Evolutionary conservation across 2,329 filamentous ascomycete genomes (phyloP), one percentile per base, ranked within the genome.

Genomic region (Atkinsonella texensis): DNA sequence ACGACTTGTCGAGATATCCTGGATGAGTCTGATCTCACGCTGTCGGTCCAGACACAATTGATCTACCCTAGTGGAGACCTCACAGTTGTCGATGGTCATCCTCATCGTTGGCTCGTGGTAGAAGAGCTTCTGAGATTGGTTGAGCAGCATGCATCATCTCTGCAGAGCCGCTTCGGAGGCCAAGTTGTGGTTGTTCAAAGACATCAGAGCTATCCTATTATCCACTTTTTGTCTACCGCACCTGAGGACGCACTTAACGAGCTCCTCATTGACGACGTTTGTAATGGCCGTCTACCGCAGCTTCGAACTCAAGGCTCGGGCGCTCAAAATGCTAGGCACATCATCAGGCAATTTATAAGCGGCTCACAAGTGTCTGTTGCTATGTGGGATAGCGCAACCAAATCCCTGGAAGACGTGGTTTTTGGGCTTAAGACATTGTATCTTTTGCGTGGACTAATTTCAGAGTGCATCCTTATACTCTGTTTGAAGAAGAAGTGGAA

Each of bases 381-480:
- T 3, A 12, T 28, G 10, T 48, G 17, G 33, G 35, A 48, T 17
- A 20, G 12, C 17, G 46, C 35, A 11, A 23, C 18, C 15, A n/a
- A 28, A n/a, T 32, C 46, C 6, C 23, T 48, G 15, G 18, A 13
- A 8, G 46, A 48, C 17, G 33, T 20, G 15, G 18, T 23, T 2
- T 20, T 31, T 15, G 46, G 33, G 10, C 35, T 2, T 8, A 41
- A 31, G 35, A 28, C 17, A 20, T 45, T 84, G 0, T 73, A 80
- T 8, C 70, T 86, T 0, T 61, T 89, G 0, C 76, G 84, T 0
- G 85, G 85, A 0, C 65, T 88, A 0, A 60, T 89, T 0, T 71
- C 78, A 0, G 73, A 81, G 51, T 68, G 76, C 0, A 79, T 89
- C 2, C 62, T 89, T 0, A 59, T 78, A 1, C 74, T 82, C 28